A percentile compares a stretch with the other conserved stretches of the same genome.
phyloP scores from a whole-genome alignment of 352 stramenopile species.

The Pythium scleroteichum region DNA sequence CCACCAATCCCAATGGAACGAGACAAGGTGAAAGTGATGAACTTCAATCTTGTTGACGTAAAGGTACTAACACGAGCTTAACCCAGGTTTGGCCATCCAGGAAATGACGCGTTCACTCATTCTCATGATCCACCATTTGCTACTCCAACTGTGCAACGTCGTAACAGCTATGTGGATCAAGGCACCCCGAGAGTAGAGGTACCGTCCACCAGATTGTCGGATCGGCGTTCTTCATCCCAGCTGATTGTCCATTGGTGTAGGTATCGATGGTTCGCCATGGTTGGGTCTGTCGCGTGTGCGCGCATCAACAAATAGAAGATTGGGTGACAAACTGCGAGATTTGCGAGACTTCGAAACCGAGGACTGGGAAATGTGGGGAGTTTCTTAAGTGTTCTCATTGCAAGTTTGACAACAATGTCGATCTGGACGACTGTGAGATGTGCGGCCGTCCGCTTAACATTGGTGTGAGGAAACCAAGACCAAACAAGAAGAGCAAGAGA shows the following conservation, averaged over 20 bases:
- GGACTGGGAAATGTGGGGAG: slow-evolving; percentile 40
- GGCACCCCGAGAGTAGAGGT: slow-evolving; percentile 34
- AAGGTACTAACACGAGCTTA: neutral
- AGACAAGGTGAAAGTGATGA: slow-evolving; percentile 4
- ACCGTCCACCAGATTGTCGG: too few species aligned
- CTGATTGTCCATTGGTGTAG: neutral
- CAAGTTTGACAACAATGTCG: slow-evolving; percentile 80
- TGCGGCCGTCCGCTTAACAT: slow-evolving; percentile 45
- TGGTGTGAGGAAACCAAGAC: slow-evolving; percentile 36
- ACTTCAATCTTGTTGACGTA: neutral
- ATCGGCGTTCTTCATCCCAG: too few species aligned
- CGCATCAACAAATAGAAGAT: slow-evolving; percentile 67
- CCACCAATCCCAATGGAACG: slow-evolving; percentile 2
- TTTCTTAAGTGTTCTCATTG: slow-evolving; percentile 67
- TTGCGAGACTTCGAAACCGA: slow-evolving; percentile 67
- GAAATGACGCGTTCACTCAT: slow-evolving; percentile 22
- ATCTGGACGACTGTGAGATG: slow-evolving; percentile 69
- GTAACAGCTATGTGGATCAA: slow-evolving; percentile 36
- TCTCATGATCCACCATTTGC: slow-evolving; percentile 35
- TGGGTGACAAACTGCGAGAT: slow-evolving; percentile 75
- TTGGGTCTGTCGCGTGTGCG: slow-evolving; percentile 69
- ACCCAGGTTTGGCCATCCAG: slow-evolving; percentile 12
- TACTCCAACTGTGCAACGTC: slow-evolving; percentile 32
- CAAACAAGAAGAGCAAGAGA: slow-evolving; percentile 34
- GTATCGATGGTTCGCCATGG: slow-evolving; percentile 38